Evolutionary conservation across 768 basidiomycete genomes (phyloP), one percentile per base, ranked within the genome.

Genomic region (Xerocomellus amylosporus): DNA sequence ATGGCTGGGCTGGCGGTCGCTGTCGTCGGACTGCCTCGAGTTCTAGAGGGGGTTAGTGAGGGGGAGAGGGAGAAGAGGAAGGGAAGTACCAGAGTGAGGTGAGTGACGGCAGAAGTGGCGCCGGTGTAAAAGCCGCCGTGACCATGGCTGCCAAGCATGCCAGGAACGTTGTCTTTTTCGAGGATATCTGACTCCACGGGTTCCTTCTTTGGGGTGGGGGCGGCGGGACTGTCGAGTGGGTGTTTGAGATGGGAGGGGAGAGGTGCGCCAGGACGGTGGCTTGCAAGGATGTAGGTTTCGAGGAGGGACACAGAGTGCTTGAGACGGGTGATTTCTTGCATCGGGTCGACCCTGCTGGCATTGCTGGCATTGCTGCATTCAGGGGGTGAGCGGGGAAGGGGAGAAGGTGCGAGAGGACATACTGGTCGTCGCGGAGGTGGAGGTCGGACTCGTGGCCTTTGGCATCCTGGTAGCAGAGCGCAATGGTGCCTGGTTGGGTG

Each of bases 401-500:
- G 46, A 33, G 14, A 46, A 22, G 38, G 41, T 34, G 36, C 1
- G 1, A 19, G 22, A 13, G 31, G 41, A 61, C 70, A 30, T 40
- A 71, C 64, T 63, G 68, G 60, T 84, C 85, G 74, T 86, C 83
- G 70, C 84, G 84, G 71, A 74, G 54, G 52, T 73, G 69, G n/a
- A 64, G 63, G 64, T 81, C 80, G 49, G 73, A 74, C 54, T 88
- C 88, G 66, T 83, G 82, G 50, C 81, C 84, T 68, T 82, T 75
- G 54, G 80, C 81, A 74, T 87, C 84, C 64, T 89, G 86, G 74
- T 91, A 91, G 74, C 90, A 93, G 62, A 79, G 79, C 34, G 87
- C 82, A 64, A 87, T 83, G 34, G 90, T 92, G 53, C 90, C 89
- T 91, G 65, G 54, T 54, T 60, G 54, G 59, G 58, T 42, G 52